A percentile compares a stretch with the other conserved stretches of the same genome.
These are phyloP conservation scores for Coelastrella sp. DNA, from an alignment of 139 green algal genomes.

Conservation along the genomic window DNA sequence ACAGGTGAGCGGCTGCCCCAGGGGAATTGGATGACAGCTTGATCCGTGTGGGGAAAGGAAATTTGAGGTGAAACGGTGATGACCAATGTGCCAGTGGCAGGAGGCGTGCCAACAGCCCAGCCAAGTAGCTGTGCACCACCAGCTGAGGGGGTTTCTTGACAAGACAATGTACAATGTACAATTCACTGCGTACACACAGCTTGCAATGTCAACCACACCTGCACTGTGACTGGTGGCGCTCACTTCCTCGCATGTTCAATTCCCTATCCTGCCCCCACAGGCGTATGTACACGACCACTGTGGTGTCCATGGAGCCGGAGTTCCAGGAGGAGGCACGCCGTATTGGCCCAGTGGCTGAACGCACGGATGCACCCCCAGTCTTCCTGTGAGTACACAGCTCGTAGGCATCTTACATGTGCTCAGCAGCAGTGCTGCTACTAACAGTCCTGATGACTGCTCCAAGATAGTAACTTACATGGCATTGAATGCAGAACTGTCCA, in stretches of 20 bases:
- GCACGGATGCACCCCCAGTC: slow-evolving; percentile 32
- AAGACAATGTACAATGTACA: too few species aligned
- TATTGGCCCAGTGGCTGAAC: slow-evolving; percentile 38
- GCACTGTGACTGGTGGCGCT: not conserved
- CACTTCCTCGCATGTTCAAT: not conserved
- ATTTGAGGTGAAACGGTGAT: too few species aligned
- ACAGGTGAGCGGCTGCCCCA: not conserved
- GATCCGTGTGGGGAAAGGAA: too few species aligned
- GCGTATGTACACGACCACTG: slow-evolving; percentile 12
- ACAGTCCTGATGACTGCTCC: not conserved
- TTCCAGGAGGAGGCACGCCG: slow-evolving; percentile 36
- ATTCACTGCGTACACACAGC: not conserved
- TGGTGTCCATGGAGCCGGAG: slow-evolving; percentile 24
- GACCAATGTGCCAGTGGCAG: too few species aligned
- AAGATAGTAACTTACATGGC: not conserved
- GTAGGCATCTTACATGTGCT: not conserved
- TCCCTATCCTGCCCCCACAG: not conserved
- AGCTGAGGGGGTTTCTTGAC: too few species aligned
- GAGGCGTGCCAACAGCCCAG: too few species aligned
- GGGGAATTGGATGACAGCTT: not conserved
- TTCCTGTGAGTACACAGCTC: slow-evolving; percentile 27
- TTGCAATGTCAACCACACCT: not conserved
- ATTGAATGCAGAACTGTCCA: not conserved
- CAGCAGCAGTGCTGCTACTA: not conserved
- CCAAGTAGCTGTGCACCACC: too few species aligned